A percentile compares a stretch with the other conserved stretches of the same genome.
These are phyloP conservation scores for Schizophyllum amplum DNA, from an alignment of 1,284 basidiomycete genomes.

Conservation along the genomic window DNA sequence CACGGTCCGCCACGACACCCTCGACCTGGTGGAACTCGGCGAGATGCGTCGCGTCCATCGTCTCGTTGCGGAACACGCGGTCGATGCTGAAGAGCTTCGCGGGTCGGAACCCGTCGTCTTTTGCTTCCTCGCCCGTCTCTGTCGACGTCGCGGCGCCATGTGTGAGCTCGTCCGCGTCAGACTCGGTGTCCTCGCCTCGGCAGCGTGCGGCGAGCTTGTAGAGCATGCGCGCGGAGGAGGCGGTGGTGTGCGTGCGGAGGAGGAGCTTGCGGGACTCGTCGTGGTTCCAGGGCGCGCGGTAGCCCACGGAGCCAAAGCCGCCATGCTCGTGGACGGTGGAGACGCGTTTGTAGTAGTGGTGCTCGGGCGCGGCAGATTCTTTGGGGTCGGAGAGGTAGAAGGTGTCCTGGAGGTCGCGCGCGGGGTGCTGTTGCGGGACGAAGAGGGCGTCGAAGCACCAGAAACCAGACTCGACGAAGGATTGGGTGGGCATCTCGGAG, in stretches of 20 bases:
- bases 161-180: slow-evolving; percentile 19
- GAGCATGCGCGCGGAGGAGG: slow-evolving; percentile 91
- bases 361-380: slow-evolving; percentile 68
- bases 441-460: slow-evolving; percentile 99
- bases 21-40: slow-evolving; percentile 99
- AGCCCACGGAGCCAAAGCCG: slow-evolving; percentile 93
- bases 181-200: slow-evolving; percentile 49
- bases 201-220: slow-evolving; percentile 82
- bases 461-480: slow-evolving; percentile 97
- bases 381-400: slow-evolving; percentile 97
- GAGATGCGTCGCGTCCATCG: slow-evolving; percentile 98
- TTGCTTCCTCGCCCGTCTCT: slow-evolving; percentile 15
- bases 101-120: slow-evolving; percentile 81
- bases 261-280: slow-evolving; percentile 90
- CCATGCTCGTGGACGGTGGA: slow-evolving; percentile 85
- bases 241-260: slow-evolving; percentile 95
- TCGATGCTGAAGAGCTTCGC: slow-evolving; percentile 98
- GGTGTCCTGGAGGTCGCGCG: slow-evolving; percentile 96
- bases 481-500: slow-evolving; percentile 98
- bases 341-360: slow-evolving; percentile 88
- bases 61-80: slow-evolving; percentile 98
- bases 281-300: slow-evolving; percentile 94
- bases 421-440: slow-evolving; percentile 98
- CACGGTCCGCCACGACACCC: slow-evolving; percentile 94
- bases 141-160: slow-evolving; percentile 37